phyloP scores from a whole-genome alignment of 1,284 basidiomycete genomes.

The Cryptococcus sp. region DNA sequence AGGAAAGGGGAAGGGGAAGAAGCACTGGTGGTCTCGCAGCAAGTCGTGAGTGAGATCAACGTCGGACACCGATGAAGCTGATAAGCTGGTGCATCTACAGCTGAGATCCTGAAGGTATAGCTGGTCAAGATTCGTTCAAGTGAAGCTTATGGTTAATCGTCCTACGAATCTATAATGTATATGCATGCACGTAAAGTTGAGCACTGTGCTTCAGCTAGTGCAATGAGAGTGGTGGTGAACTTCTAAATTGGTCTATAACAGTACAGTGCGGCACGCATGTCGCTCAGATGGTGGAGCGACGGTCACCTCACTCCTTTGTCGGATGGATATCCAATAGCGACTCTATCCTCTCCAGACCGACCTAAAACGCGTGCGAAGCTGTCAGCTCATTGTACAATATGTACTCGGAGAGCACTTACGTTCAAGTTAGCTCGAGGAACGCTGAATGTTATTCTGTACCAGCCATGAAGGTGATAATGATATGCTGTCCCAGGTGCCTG shows the following conservation, averaged over 20 bases:
- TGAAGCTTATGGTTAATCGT: too few relatives aligned
- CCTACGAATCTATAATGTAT: too few relatives aligned
- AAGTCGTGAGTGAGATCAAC: not conserved
- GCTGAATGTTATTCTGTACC: constrained; percentile 48
- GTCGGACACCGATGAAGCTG: not conserved
- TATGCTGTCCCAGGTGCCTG: constrained; percentile 46
- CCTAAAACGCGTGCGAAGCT: constrained; percentile 9
- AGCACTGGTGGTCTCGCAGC: constrained; percentile 21
- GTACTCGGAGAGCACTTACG: too few relatives aligned
- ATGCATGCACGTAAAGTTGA: too few relatives aligned
- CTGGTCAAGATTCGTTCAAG: not conserved
- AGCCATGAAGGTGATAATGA: constrained; percentile 40
- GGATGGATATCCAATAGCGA: constrained; percentile 20
- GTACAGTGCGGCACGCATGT: too few relatives aligned
- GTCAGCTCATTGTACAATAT: too few relatives aligned
- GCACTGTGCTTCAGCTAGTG: too few relatives aligned
- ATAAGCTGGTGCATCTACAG: too few relatives aligned
- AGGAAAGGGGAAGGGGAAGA: constrained; percentile 6
- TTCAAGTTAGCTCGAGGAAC: constrained; percentile 43
- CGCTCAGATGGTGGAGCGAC: not conserved
- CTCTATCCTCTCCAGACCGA: constrained; percentile 43
- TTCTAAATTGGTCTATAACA: too few relatives aligned
- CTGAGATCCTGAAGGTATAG: too few relatives aligned
- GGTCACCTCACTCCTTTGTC: not conserved
- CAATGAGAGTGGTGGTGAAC: too few relatives aligned